These are phyloP conservation scores for Diaporthe eres DNA, from an alignment of 2,329 filamentous ascomycete species.

Conservation along the genomic window DNA sequence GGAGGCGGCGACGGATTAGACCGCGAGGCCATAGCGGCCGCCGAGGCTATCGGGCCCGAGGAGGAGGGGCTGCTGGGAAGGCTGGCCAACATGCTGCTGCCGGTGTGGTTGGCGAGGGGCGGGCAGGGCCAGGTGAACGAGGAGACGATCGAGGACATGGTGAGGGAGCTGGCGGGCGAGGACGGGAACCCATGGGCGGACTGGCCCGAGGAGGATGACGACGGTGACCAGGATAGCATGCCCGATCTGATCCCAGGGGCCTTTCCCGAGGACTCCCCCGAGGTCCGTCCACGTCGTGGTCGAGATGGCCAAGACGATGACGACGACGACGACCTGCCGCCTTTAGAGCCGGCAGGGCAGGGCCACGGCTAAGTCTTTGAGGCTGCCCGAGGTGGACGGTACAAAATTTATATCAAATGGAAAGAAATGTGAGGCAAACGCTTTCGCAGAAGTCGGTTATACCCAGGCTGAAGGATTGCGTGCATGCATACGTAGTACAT, in stretches of 20 bases:
- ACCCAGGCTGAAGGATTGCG: not conserved
- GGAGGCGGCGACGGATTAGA: not conserved
- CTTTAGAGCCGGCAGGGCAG: not conserved
- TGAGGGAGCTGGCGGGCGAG: constrained; percentile 4
- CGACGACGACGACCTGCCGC: constrained; percentile 9
- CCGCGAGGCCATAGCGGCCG: not conserved
- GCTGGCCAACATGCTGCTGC: constrained; percentile 28
- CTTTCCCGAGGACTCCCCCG: not conserved
- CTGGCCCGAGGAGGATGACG: not conserved
- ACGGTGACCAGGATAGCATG: not conserved
- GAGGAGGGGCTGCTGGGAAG: constrained; percentile 22
- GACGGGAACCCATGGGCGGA: constrained; percentile 18
- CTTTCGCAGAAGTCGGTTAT: not conserved
- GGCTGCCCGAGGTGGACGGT: no score
- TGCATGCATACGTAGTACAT: constrained; percentile 3
- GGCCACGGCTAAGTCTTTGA: not conserved
- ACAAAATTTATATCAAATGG: not conserved
- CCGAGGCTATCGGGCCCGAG: not conserved
- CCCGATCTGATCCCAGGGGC: constrained; percentile 11
- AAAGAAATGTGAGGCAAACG: not conserved
- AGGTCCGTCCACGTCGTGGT: not conserved
- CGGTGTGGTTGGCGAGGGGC: constrained; percentile 29
- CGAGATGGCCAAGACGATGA: not conserved
- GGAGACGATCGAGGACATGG: not conserved
- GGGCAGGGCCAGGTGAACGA: not conserved